phyloP scores from a whole-genome alignment of 306 rosid genomes.

The Abrus pulchellus region DNA sequence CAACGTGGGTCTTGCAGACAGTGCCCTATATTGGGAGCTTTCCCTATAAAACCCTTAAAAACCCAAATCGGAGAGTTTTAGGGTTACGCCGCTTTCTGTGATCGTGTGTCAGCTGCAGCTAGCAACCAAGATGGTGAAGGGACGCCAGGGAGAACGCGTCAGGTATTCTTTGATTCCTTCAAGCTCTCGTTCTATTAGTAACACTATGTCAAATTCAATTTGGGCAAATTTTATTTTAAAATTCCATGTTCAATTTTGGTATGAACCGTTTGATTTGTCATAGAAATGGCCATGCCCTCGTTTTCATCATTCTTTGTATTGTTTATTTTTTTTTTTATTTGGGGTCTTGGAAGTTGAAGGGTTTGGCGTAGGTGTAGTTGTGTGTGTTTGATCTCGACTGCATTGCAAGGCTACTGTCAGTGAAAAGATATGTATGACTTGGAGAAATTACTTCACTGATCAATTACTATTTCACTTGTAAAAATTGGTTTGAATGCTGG shows the following conservation, averaged over 20 bases:
- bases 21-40: background rate
- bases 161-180: conserved; percentile 53
- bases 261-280: background rate
- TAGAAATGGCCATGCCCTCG: too few relatives aligned
- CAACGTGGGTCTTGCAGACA: background rate
- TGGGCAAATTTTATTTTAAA: background rate
- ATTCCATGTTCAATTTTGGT: too few relatives aligned
- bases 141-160: conserved; percentile 89
- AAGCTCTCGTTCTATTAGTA: background rate
- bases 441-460: background rate
- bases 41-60: conserved; percentile 27
- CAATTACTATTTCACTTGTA: background rate
- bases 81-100: conserved; percentile 31
- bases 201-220: background rate
- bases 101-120: background rate
- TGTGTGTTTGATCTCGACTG: too few relatives aligned
- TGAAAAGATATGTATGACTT: background rate
- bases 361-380: background rate
- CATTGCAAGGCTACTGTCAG: too few relatives aligned
- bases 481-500: background rate
- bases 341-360: background rate
- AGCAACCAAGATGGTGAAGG: conserved; percentile 77
- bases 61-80: background rate
- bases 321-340: background rate
- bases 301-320: background rate